Evolutionary conservation across 1,284 basidiomycete species (phyloP).

Genomic region (Termitomyces sp.): DNA sequence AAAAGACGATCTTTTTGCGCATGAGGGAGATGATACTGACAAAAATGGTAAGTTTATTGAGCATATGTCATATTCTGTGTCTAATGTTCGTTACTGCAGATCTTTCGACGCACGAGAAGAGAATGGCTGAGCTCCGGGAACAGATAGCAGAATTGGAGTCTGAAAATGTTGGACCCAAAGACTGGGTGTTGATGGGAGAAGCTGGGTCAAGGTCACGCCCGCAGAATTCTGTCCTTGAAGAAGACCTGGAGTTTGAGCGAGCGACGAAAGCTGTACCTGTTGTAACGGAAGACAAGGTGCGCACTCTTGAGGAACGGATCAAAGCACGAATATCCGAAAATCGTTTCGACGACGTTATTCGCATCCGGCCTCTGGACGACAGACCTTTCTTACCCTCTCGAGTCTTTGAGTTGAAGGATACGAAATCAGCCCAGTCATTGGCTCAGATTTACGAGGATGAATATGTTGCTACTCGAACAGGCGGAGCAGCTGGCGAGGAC

Average conservation of each 20-base stretch:
- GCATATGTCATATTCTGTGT: slow-evolving; percentile 1
- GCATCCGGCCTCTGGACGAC: slow-evolving; percentile 73
- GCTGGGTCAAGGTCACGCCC: slow-evolving; percentile 80
- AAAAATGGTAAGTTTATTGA: slow-evolving; percentile 29
- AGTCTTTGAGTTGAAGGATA: slow-evolving; percentile 87
- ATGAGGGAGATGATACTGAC: slow-evolving; percentile 45
- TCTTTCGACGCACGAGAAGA: slow-evolving; percentile 60
- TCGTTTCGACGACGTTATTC: slow-evolving; percentile 89
- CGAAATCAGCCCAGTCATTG: slow-evolving; percentile 82
- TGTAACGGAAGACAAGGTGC: slow-evolving; percentile 86
- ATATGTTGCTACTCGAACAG: slow-evolving; percentile 66
- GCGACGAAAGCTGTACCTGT: slow-evolving; percentile 84
- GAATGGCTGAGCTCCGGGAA: slow-evolving; percentile 52
- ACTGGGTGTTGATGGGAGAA: slow-evolving; percentile 93
- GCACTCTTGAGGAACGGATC: slow-evolving; percentile 85
- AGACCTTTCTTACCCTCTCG: slow-evolving; percentile 90
- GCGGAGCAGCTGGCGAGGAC: slow-evolving; percentile 58
- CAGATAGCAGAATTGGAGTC: slow-evolving; percentile 70
- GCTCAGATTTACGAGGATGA: slow-evolving; percentile 97
- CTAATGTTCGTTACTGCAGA: slow-evolving; percentile 24
- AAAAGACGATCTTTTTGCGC: slow-evolving; percentile 66
- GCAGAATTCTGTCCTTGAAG: slow-evolving; percentile 87
- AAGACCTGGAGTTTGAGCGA: slow-evolving; percentile 94
- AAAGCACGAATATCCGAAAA: slow-evolving; percentile 85
- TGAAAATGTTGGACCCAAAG: slow-evolving; percentile 69